phyloP scores from a whole-genome alignment of 495 filamentous ascomycete species.

The Cudoniella acicularis region DNA sequence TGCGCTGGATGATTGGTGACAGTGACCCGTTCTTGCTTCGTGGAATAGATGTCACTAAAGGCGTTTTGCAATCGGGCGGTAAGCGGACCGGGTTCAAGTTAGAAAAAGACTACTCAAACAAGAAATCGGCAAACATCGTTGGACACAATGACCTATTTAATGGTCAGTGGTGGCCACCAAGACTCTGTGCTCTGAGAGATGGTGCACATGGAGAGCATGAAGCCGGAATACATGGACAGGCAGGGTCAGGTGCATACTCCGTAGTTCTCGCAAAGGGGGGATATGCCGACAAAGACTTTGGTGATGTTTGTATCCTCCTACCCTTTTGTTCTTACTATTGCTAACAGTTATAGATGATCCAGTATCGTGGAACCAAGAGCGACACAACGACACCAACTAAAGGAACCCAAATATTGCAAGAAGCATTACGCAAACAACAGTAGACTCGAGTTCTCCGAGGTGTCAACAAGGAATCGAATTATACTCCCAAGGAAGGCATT shows the following conservation, averaged over 20 bases:
- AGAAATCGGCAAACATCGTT: slow-evolving; percentile 27
- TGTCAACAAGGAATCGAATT: slow-evolving; percentile 29
- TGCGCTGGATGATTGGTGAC: slow-evolving; percentile 33
- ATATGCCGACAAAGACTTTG: slow-evolving; percentile 43
- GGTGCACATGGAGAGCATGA: slow-evolving; percentile 52
- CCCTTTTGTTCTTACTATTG: neutral
- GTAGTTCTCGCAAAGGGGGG: slow-evolving; percentile 39
- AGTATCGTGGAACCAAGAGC: slow-evolving; percentile 50
- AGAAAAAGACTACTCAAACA: slow-evolving; percentile 22
- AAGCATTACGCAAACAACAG: slow-evolving; percentile 24
- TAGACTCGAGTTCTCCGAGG: slow-evolving; percentile 48
- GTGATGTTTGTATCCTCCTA: slow-evolving; percentile 20
- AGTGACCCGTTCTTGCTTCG: slow-evolving; percentile 44
- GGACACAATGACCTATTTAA: slow-evolving; percentile 45
- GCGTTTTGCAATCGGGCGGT: slow-evolving; percentile 10
- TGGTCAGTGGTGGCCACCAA: slow-evolving; percentile 57
- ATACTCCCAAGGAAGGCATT: slow-evolving; percentile 43
- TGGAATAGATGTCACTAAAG: slow-evolving; percentile 36
- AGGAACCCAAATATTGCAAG: slow-evolving; percentile 39
- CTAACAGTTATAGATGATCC: slow-evolving; percentile 29
- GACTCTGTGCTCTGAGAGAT: slow-evolving; percentile 48
- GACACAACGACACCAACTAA: slow-evolving; percentile 21
- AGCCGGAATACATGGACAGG: slow-evolving; percentile 44
- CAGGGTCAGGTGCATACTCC: slow-evolving; percentile 34
- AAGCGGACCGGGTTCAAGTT: slow-evolving; percentile 26